Conservation (phyloP, 805 yeast species). For the Tetrapisispora fleetii region DNA sequence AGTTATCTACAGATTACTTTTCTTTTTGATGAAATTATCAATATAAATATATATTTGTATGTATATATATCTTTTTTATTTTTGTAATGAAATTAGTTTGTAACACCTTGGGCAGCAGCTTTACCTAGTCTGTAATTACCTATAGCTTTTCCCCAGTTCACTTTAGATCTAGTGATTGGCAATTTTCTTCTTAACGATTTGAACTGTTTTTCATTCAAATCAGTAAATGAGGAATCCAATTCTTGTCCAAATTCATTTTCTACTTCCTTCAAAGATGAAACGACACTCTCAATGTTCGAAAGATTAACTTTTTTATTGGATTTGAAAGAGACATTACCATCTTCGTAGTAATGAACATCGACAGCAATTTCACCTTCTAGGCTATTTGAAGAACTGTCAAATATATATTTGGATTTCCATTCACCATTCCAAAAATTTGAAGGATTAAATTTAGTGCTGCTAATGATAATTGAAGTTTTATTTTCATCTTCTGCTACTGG, state of each 20-base stretch:
- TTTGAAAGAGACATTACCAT: constrained; percentile 82
- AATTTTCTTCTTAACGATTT: constrained; percentile 81
- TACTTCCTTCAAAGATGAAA: constrained; percentile 40
- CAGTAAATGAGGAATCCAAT: constrained; percentile 52
- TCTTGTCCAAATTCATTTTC: constrained; percentile 54
- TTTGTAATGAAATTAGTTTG: background rate
- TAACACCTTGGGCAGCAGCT: constrained; percentile 45
- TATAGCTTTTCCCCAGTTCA: constrained; percentile 92
- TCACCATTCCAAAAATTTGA: constrained; percentile 81
- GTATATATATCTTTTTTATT: background rate
- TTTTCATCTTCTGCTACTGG: constrained; percentile 22
- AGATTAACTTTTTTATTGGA: constrained; percentile 32
- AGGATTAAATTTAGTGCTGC: constrained; percentile 64
- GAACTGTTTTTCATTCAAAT: constrained; percentile 71
- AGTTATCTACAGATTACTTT: no score
- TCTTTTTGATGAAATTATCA: no score
- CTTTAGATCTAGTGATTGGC: constrained; percentile 84
- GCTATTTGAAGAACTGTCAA: constrained; percentile 26
- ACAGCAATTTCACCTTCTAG: constrained; percentile 49
- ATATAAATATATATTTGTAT: background rate
- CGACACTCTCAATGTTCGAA: constrained; percentile 17
- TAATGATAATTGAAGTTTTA: constrained; percentile 40
- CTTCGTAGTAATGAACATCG: constrained; percentile 89
- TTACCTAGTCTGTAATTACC: constrained; percentile 83
- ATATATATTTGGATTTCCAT: constrained; percentile 64